These are phyloP conservation scores for Boletus subparvulus DNA, from an alignment of 768 basidiomycete genomes.

Conservation along the genomic window DNA sequence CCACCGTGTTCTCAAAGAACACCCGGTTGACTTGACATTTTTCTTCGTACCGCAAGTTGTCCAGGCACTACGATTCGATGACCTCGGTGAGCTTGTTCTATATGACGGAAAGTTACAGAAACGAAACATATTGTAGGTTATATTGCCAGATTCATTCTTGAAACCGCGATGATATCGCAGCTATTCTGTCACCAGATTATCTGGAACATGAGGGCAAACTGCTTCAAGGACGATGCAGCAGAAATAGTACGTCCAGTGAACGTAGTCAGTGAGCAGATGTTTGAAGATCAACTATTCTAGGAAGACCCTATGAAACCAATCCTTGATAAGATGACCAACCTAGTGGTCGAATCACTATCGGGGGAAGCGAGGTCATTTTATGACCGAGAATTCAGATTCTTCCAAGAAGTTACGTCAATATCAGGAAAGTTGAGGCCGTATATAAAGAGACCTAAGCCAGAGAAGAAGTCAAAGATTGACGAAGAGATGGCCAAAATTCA, in stretches of 20 bases:
- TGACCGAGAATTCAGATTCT: conserved; percentile 93
- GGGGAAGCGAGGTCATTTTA: conserved; percentile 89
- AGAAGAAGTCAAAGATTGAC: conserved; percentile 98
- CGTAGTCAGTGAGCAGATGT: not conserved
- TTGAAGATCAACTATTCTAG: conserved; percentile 39
- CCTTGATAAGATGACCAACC: conserved; percentile 82
- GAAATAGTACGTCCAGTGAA: conserved; percentile 59
- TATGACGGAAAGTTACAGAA: not conserved
- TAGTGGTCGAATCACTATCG: conserved; percentile 81
- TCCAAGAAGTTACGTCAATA: conserved; percentile 95
- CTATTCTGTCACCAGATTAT: conserved; percentile 99
- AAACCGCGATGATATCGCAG: conserved; percentile 96
- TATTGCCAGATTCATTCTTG: conserved; percentile 92
- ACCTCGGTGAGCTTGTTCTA: conserved; percentile 57
- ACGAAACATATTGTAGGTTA: conserved; percentile 57
- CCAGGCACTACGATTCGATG: conserved; percentile 90
- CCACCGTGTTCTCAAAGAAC: conserved; percentile 90
- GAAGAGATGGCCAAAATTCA: conserved; percentile 97
- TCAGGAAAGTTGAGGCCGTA: conserved; percentile 96
- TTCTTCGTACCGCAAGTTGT: conserved; percentile 99
- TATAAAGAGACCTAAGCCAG: conserved; percentile 92
- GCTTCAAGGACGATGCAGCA: conserved; percentile 85
- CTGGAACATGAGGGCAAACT: conserved; percentile 99
- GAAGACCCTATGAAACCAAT: conserved; percentile 94
- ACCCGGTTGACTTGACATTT: conserved; percentile 93